Base-by-base conservation (phyloP, 2,329 filamentous ascomycete genomes). In the Daldinia sp. region DNA sequence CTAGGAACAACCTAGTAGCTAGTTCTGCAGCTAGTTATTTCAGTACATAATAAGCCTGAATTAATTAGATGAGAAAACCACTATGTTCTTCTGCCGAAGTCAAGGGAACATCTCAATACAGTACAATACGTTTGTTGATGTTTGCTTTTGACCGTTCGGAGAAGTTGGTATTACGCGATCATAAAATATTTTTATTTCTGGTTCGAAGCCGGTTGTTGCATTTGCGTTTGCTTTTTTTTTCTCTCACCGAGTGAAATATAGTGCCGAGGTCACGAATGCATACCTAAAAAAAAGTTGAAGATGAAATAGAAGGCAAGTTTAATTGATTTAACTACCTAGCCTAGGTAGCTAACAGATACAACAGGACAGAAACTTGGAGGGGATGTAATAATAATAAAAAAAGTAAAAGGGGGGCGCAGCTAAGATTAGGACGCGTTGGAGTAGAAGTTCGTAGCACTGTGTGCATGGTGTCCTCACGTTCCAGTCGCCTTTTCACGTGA, bases 401-500 rank as follows among this genome's bases (percentile, higher is more conserved):
- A 67, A 74, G 72, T 69, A 59, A 65, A 65, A 68, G 68, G 70
- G 60, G 60, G 65, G 72, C 62, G 72, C 62, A 69, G 70, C 57
- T 69, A 66, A 71, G 73, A 60, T 65, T 30, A 50, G 46, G 73
- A 78, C 70, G 70, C 72, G 70, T 60, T 61, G 51, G 50, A 42
- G 59, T 67, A 20, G 20, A 51, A 63, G 65, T 35, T 2, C 20
- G 44, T 53, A 41, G 18, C 73, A 73, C 72, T 75, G 72, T 74
- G 73, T 70, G 57, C 65, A 54, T 48, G 28, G 41, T 37, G 63
- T 64, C 53, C 65, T 74, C 75, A 74, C 75, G 75, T 72, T 53
- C 62, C 15, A 54, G 59, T 72, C 75, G 74, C 75, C 72, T 60
- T 68, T 42, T 76, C 75, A 77, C 74, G 75, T 77, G 75, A 77